Evolutionary conservation across 768 basidiomycete genomes (phyloP).

Genomic region (Cubamyces sp.): DNA sequence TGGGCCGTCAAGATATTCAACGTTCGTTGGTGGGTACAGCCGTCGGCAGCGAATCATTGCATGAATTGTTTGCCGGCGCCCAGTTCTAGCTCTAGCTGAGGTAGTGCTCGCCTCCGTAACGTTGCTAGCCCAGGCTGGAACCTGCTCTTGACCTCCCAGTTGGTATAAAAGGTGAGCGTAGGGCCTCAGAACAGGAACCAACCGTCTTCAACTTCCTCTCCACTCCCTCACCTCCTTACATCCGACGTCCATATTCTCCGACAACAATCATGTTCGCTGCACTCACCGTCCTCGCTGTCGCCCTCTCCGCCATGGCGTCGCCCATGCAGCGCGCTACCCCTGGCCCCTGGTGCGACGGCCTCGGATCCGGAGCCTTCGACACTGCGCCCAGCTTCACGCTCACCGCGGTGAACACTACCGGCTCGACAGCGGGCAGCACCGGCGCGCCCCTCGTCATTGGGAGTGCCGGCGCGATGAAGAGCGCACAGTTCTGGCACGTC

Average conservation of each 20-base stretch:
- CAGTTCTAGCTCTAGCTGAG: too few relatives aligned
- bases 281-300: slow-evolving; percentile 14
- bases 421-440: slow-evolving; percentile 46
- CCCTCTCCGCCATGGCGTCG: slow-evolving; percentile 11
- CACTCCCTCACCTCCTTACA: too few relatives aligned
- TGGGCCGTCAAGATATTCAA: too few relatives aligned
- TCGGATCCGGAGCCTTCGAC: slow-evolving; percentile 32
- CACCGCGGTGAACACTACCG: slow-evolving; percentile 46
- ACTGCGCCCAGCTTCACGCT: slow-evolving; percentile 49
- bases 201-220: too few relatives aligned
- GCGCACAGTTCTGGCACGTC: slow-evolving; percentile 46
- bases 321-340: slow-evolving; percentile 16
- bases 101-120: too few relatives aligned
- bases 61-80: too few relatives aligned
- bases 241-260: neutral
- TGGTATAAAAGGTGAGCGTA: too few relatives aligned
- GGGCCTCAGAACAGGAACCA: too few relatives aligned
- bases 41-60: too few relatives aligned
- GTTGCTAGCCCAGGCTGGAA: too few relatives aligned
- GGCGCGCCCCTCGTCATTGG: slow-evolving; percentile 52
- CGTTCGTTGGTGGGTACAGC: too few relatives aligned
- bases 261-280: slow-evolving; percentile 21
- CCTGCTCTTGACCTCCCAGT: too few relatives aligned
- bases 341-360: slow-evolving; percentile 27
- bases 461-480: slow-evolving; percentile 36